phyloP scores from a whole-genome alignment of 306 rosid species.

The Oemleria cerasiformis region DNA sequence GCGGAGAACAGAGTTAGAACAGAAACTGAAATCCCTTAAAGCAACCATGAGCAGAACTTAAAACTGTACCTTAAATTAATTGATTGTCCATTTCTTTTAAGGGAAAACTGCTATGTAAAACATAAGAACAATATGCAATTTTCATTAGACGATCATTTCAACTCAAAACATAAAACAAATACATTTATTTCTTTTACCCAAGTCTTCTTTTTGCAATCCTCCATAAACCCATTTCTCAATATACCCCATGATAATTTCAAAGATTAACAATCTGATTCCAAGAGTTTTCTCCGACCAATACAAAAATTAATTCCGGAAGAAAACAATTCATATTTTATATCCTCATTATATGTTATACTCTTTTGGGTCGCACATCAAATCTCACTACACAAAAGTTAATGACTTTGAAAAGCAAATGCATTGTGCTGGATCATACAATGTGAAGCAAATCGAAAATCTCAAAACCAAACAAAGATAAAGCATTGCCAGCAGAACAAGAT shows the following conservation, averaged over 20 bases:
- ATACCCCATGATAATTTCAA: neutral
- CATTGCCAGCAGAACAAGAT: neutral
- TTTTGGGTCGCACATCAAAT: neutral
- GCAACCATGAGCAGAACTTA: no score
- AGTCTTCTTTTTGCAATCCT: neutral
- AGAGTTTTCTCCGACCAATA: neutral
- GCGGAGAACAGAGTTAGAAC: neutral
- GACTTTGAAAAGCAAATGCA: conserved; percentile 1
- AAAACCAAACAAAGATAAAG: conserved; percentile 4
- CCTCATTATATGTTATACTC: neutral
- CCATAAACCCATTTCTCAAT: neutral
- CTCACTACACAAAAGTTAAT: neutral
- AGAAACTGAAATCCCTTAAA: neutral
- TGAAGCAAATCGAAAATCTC: neutral
- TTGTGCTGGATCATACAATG: conserved; percentile 6
- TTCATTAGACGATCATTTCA: neutral
- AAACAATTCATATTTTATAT: neutral
- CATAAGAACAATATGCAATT: neutral
- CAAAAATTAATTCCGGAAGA: neutral
- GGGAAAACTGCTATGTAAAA: neutral
- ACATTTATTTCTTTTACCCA: neutral
- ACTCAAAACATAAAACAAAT: neutral
- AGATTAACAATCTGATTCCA: neutral
- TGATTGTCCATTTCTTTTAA: neutral
- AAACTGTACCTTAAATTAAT: neutral